These are phyloP conservation scores for Geranomyces variabilis DNA, from an alignment of 192 early-diverging fungal genomes.

Conservation along the genomic window DNA sequence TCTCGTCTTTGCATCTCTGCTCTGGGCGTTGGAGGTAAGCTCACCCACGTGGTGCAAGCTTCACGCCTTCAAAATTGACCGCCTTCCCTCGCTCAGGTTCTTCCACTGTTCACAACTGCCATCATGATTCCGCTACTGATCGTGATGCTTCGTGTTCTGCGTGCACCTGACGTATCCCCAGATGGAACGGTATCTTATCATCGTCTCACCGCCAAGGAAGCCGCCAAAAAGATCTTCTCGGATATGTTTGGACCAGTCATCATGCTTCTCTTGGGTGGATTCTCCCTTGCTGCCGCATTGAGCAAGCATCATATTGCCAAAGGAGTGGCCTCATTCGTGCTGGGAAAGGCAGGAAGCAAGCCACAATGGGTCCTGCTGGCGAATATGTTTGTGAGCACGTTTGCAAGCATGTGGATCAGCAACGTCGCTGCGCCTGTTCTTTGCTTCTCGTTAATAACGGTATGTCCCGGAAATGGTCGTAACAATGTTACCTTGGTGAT, in stretches of 20 bases:
- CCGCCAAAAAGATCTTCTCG: conserved; percentile 83
- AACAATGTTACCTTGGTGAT: too few relatives aligned
- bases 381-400: conserved; percentile 95
- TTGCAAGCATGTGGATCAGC: conserved; percentile 98
- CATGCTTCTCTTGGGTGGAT: conserved; percentile 94
- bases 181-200: conserved; percentile 45
- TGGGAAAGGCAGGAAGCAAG: conserved; percentile 85
- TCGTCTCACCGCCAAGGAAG: conserved; percentile 72
- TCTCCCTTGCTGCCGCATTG: conserved; percentile 90
- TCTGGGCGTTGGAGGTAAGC: conserved; percentile 91
- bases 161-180: conserved; percentile 47
- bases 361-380: conserved; percentile 84
- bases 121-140: conserved; percentile 85
- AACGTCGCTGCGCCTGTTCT: conserved; percentile 97
- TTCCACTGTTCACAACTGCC: conserved; percentile 92
- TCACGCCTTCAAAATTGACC: background rate
- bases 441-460: conserved; percentile 87
- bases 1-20: conserved; percentile 81
- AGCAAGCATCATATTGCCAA: conserved; percentile 97
- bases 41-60: background rate
- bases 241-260: conserved; percentile 96
- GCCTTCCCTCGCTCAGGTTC: conserved; percentile 49
- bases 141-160: conserved; percentile 83
- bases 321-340: conserved; percentile 81
- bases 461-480: too few relatives aligned